Conservation (phyloP, 306 rosid species). For the Boehmeria nivea region DNA sequence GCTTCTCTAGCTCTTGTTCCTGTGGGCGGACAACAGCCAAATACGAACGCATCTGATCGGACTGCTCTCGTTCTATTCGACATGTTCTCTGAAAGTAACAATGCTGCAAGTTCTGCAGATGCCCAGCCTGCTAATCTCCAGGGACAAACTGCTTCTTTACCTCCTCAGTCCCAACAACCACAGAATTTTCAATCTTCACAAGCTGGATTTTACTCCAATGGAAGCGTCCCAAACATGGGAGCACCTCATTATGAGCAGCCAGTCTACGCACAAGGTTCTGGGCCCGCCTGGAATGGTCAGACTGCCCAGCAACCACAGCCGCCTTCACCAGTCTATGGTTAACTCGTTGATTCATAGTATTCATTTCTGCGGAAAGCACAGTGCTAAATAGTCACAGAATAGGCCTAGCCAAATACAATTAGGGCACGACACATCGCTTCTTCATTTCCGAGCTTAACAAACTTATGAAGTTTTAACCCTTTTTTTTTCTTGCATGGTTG, state of each 20-base stretch:
- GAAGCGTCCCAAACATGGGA: conserved; percentile 49
- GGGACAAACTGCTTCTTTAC: conserved; percentile 37
- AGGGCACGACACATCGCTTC: conserved; percentile 11
- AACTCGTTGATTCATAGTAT: conserved; percentile 23
- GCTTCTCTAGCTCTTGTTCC: conserved; percentile 87
- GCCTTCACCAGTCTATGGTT: conserved; percentile 64
- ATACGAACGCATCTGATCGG: conserved; percentile 54
- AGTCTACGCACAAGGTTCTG: conserved; percentile 44
- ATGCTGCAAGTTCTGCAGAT: conserved; percentile 39
- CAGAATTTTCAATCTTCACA: conserved; percentile 55
- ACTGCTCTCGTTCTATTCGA: conserved; percentile 85
- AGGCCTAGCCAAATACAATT: conserved; percentile 9
- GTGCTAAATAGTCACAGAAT: conserved; percentile 15
- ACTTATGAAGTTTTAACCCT: not conserved
- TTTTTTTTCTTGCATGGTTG: conserved; percentile 13
- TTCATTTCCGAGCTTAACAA: too few species aligned
- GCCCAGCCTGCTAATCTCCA: conserved; percentile 40
- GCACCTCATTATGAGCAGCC: conserved; percentile 63
- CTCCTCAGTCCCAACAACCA: conserved; percentile 52
- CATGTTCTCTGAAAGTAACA: conserved; percentile 60
- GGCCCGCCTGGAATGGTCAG: conserved; percentile 78
- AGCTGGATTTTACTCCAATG: conserved; percentile 56
- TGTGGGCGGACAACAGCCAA: conserved; percentile 59
- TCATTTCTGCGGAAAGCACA: not conserved
- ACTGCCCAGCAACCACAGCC: conserved; percentile 50